A percentile compares a stretch with the other conserved stretches of the same genome.
Evolutionary conservation across 2,329 filamentous ascomycete genomes (phyloP).

Genomic region (Ophiocordyceps unilateralis): DNA sequence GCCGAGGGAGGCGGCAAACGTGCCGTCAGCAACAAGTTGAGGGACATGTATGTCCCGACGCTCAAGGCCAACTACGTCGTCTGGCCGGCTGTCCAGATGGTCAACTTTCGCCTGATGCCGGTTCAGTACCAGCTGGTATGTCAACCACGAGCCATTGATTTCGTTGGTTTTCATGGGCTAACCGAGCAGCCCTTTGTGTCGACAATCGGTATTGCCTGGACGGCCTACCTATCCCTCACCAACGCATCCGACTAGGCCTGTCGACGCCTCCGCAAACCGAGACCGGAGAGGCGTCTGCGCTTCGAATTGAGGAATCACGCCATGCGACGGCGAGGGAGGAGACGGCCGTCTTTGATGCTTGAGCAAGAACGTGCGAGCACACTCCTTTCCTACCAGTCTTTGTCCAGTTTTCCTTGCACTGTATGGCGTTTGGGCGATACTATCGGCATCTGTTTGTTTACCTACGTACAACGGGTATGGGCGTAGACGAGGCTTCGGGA

Average conservation of each 20-base stretch:
- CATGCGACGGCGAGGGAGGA: neutral
- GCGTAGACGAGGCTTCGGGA: too few species aligned
- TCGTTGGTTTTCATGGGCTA: neutral
- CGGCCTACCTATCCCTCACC: slow-evolving; percentile 81
- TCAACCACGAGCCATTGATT: slow-evolving; percentile 7
- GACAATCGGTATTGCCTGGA: slow-evolving; percentile 92
- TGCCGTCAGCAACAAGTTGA: slow-evolving; percentile 67
- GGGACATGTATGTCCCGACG: slow-evolving; percentile 85
- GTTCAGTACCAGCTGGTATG: slow-evolving; percentile 92
- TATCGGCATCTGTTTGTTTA: neutral
- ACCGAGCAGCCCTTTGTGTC: slow-evolving; percentile 71
- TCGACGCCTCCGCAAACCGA: too few species aligned
- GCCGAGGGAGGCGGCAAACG: slow-evolving; percentile 78
- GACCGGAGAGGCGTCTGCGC: too few species aligned
- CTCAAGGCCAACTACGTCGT: slow-evolving; percentile 91
- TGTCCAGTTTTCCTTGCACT: slow-evolving; percentile 1
- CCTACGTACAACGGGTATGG: too few species aligned
- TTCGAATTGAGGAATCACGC: neutral
- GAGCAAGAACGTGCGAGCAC: neutral
- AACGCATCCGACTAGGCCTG: slow-evolving; percentile 55
- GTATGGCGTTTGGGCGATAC: slow-evolving; percentile 4
- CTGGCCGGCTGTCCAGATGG: slow-evolving; percentile 88
- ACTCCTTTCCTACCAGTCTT: neutral
- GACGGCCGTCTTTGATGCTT: neutral
- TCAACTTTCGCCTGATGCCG: slow-evolving; percentile 92